These are phyloP conservation scores for Hypoxylon sp. DNA, from an alignment of 2,329 filamentous ascomycete genomes.

Conservation along the genomic window DNA sequence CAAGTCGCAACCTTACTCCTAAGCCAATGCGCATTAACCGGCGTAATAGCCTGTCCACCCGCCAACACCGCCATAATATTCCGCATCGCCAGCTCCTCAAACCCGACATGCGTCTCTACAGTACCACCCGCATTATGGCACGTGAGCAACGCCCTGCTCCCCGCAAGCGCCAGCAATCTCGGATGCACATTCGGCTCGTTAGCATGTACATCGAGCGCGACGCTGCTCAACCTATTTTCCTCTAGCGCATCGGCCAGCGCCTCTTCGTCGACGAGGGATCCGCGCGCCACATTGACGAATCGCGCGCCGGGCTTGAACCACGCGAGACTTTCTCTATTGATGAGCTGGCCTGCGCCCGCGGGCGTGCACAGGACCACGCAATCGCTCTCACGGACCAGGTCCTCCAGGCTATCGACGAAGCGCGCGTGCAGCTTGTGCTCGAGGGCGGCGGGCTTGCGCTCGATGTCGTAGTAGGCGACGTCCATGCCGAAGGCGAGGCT, in stretches of 20 bases:
- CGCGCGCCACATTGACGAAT: constrained; percentile 77
- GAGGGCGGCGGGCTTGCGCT: constrained; percentile 62
- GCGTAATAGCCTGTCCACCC: constrained; percentile 67
- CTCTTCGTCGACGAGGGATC: constrained; percentile 75
- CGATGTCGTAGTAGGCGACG: constrained; percentile 74
- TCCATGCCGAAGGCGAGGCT: constrained; percentile 74
- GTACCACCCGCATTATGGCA: constrained; percentile 78
- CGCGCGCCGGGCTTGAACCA: constrained; percentile 69
- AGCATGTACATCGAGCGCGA: constrained; percentile 75
- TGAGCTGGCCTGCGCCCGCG: constrained; percentile 61
- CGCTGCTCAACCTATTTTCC: constrained; percentile 63
- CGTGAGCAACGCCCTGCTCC: constrained; percentile 69
- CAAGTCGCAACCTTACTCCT: constrained; percentile 29
- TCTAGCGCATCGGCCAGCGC: constrained; percentile 73
- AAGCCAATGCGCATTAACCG: constrained; percentile 71
- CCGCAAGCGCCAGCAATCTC: constrained; percentile 60
- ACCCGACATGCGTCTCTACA: constrained; percentile 75
- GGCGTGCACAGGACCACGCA: constrained; percentile 75
- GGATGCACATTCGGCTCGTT: constrained; percentile 70
- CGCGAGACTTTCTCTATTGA: constrained; percentile 63
- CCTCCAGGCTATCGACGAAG: constrained; percentile 66
- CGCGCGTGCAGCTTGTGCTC: constrained; percentile 61
- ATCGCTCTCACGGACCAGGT: constrained; percentile 68
- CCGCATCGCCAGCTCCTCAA: constrained; percentile 76
- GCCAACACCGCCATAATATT: constrained; percentile 74